phyloP scores from a whole-genome alignment of 495 filamentous ascomycete genomes.

The Pyronema domesticum region DNA sequence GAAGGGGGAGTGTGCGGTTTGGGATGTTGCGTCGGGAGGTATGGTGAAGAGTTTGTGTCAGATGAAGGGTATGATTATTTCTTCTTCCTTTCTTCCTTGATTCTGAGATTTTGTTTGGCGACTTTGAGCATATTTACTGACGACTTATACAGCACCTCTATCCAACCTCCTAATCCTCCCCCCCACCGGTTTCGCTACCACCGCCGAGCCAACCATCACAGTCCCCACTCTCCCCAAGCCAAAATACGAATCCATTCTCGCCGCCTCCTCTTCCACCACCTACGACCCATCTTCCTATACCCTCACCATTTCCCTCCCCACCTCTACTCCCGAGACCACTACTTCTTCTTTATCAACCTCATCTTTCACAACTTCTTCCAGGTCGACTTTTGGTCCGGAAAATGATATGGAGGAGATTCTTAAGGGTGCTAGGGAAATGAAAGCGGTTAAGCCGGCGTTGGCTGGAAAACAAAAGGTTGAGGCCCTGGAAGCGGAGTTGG shows the following conservation, averaged over 20 bases:
- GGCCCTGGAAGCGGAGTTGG: constrained; percentile 16
- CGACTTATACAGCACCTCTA: background rate
- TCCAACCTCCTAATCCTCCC: background rate
- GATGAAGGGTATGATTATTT: constrained; percentile 3
- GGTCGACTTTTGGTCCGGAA: constrained; percentile 1
- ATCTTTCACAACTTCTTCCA: background rate
- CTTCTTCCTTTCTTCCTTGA: constrained; percentile 3
- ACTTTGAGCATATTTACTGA: background rate
- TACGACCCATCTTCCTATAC: constrained; percentile 6
- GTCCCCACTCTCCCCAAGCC: background rate
- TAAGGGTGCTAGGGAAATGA: constrained; percentile 13
- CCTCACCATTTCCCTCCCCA: background rate
- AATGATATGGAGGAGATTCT: constrained; percentile 12
- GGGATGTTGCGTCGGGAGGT: constrained; percentile 23
- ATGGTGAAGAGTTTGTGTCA: constrained; percentile 9
- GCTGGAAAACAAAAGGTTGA: constrained; percentile 12
- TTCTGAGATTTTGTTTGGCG: constrained; percentile 12
- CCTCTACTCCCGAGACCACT: background rate
- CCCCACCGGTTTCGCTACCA: background rate
- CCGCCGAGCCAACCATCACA: background rate
- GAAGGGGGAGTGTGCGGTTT: constrained; percentile 18
- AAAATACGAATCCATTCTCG: constrained; percentile 17
- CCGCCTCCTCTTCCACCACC: constrained; percentile 7
- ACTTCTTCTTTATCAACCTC: background rate
- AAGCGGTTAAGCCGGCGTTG: constrained; percentile 8